Conservation (phyloP, 768 basidiomycete genomes). For the Rhodotorula sphaerocarpa region DNA sequence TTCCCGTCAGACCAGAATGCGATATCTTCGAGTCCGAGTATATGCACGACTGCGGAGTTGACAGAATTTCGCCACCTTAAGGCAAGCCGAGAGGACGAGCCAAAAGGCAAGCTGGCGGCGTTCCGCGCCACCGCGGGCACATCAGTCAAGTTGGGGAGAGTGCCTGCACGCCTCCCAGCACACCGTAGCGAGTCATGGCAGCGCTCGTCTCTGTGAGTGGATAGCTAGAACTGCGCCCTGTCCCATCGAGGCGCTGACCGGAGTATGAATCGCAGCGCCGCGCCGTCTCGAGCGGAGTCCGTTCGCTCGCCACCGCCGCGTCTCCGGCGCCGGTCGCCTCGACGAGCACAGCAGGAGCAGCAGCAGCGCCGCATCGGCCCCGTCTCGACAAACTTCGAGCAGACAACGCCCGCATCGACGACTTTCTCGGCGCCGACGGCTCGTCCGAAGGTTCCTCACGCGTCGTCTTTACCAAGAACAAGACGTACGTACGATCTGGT, state of each 20-base stretch:
- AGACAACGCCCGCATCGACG: slow-evolving; percentile 15
- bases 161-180: too few relatives aligned
- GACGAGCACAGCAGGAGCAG: not conserved
- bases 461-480: slow-evolving; percentile 28
- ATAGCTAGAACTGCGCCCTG: not conserved
- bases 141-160: too few relatives aligned
- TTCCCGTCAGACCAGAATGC: too few relatives aligned
- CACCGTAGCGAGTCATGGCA: too few relatives aligned
- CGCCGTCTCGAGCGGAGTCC: not conserved
- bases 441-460: not conserved
- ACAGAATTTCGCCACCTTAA: too few relatives aligned
- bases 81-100: too few relatives aligned
- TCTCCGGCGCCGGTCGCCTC: not conserved
- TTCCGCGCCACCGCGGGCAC: too few relatives aligned
- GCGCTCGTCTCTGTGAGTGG: not conserved
- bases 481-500: slow-evolving; percentile 9
- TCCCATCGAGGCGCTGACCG: not conserved
- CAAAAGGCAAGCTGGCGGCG: too few relatives aligned
- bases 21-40: too few relatives aligned
- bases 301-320: slow-evolving; percentile 17
- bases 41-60: too few relatives aligned
- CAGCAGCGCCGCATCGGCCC: slow-evolving; percentile 14
- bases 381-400: slow-evolving; percentile 24
- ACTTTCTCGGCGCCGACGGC: slow-evolving; percentile 13
- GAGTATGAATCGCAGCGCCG: not conserved